A percentile compares a stretch with the other conserved stretches of the same genome.
These are phyloP conservation scores for Leccinum obscurum DNA, from an alignment of 768 basidiomycete species.

Conservation along the genomic window DNA sequence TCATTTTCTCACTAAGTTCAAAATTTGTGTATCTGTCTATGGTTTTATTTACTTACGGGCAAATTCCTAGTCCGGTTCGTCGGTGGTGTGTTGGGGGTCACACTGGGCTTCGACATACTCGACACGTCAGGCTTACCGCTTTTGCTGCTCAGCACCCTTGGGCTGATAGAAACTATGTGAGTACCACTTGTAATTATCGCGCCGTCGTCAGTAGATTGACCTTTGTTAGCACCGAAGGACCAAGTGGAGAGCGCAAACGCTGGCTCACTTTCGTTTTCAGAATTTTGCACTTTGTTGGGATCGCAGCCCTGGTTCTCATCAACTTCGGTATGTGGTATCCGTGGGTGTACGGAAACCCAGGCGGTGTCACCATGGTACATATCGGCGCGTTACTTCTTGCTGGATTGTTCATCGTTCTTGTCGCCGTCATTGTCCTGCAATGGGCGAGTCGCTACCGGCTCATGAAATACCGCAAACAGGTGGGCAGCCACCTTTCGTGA, in stretches of 20 bases:
- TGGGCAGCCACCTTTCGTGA: constrained; percentile 30
- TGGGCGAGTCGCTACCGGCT: constrained; percentile 47
- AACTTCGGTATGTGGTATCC: too few species aligned
- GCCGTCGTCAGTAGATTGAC: background rate
- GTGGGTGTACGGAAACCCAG: too few species aligned
- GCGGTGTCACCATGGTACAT: constrained; percentile 25
- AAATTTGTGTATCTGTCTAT: constrained; percentile 22
- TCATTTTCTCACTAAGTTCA: constrained; percentile 55
- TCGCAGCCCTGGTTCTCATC: constrained; percentile 29
- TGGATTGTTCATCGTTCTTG: constrained; percentile 42
- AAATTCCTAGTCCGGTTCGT: constrained; percentile 50
- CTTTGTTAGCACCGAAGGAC: constrained; percentile 28
- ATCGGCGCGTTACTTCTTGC: constrained; percentile 35
- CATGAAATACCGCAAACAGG: constrained; percentile 28
- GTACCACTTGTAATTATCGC: constrained; percentile 11
- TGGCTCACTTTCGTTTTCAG: constrained; percentile 13
- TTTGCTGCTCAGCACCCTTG: constrained; percentile 37
- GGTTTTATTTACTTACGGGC: constrained; percentile 1
- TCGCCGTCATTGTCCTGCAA: constrained; percentile 48
- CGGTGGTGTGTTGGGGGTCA: constrained; percentile 44
- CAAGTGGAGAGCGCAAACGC: constrained; percentile 19
- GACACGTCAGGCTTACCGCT: constrained; percentile 40
- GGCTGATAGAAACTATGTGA: constrained; percentile 37
- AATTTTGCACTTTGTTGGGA: constrained; percentile 30
- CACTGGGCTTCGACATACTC: too few species aligned